A percentile compares a stretch with the other conserved stretches of the same genome.
phyloP scores from a whole-genome alignment of 139 green algal genomes.

The Prasinococcaceae sp. region DNA sequence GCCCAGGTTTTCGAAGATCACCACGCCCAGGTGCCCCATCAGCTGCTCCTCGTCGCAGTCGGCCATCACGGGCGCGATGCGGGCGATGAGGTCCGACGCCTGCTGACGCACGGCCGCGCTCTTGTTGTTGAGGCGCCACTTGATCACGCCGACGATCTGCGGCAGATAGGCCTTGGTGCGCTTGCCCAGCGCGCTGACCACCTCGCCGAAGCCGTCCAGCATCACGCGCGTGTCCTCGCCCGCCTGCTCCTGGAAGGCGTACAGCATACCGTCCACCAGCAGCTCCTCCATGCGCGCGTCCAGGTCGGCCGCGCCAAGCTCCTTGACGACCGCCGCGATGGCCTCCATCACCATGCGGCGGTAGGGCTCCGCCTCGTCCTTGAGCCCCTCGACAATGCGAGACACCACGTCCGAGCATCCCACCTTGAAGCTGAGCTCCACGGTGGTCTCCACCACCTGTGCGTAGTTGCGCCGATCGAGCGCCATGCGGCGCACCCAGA shows the following conservation, averaged over 20 bases:
- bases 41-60: slow-evolving; percentile 90
- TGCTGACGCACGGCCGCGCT: slow-evolving; percentile 85
- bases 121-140: slow-evolving; percentile 99
- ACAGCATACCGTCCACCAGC: slow-evolving; percentile 96
- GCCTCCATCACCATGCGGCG: slow-evolving; percentile 94
- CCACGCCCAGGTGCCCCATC: slow-evolving; percentile 88
- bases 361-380: slow-evolving; percentile 97
- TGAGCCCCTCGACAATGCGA: slow-evolving; percentile 93
- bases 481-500: slow-evolving; percentile 95
- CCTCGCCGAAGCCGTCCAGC: slow-evolving; percentile 93
- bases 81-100: slow-evolving; percentile 88
- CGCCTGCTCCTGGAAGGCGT: slow-evolving; percentile 95
- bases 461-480: slow-evolving; percentile 60
- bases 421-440: slow-evolving; percentile 64
- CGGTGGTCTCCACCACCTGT: slow-evolving; percentile 88
- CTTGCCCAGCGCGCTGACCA: slow-evolving; percentile 80
- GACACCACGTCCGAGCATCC: slow-evolving; percentile 76
- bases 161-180: slow-evolving; percentile 90
- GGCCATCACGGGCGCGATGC: slow-evolving; percentile 88
- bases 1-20: slow-evolving; percentile 94
- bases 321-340: slow-evolving; percentile 76
- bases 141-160: slow-evolving; percentile 98
- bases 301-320: slow-evolving; percentile 79
- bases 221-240: slow-evolving; percentile 52
- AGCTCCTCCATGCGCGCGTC: slow-evolving; percentile 90